Base-by-base conservation (phyloP, 495 filamentous ascomycete genomes). In the Hypomontagnella monticulosa region DNA sequence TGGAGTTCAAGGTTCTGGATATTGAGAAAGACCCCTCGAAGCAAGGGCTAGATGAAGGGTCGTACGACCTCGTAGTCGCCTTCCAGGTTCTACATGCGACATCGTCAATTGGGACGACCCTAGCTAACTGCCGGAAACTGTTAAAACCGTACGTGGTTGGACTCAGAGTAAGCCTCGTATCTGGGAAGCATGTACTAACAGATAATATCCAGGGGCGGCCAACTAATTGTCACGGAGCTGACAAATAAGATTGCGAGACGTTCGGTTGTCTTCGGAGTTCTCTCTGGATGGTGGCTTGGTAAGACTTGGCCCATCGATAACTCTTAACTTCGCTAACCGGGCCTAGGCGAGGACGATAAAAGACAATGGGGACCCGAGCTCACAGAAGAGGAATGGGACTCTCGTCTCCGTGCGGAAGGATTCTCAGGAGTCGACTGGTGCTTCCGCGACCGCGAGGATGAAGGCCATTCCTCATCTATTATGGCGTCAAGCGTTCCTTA, bases 31-130 rank as follows among this genome's bases (percentile, higher is more conserved):
- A 84, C 50, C 81, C 81, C 1, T 33, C 53, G 0, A 57, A 71
- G 16, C 85, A 88, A 60, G 84, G 83, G 0, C 84, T 85, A 47
- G 71, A 78, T 12, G 55, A 42, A 6, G 75, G 53, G 1, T 60
- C 63, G 0, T 88, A 82, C 62, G 85, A 88, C 57, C 58, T 88
- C 0, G 71, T 88, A 5, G 64, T 87, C 12, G 85, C 82, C 0
- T 66, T 78, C 8, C 79, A 82, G 47, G 83, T 85, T 3, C 38
- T 83, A 4, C 81, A 84, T 49, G 79, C 81, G 4, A 83, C 80
- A n/a, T 63, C 61, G 10, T 63, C 57, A 49, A 68, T 82, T 27
- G 56, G 56, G 2, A 62, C 54, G 4, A 79, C 79, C 4, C 41
- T 82, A 27, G 33, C 47, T 0, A 71, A 81, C 49, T 61, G 69